Conservation (phyloP, 176 grass and related monocot species). For the Juncus inflexus region DNA sequence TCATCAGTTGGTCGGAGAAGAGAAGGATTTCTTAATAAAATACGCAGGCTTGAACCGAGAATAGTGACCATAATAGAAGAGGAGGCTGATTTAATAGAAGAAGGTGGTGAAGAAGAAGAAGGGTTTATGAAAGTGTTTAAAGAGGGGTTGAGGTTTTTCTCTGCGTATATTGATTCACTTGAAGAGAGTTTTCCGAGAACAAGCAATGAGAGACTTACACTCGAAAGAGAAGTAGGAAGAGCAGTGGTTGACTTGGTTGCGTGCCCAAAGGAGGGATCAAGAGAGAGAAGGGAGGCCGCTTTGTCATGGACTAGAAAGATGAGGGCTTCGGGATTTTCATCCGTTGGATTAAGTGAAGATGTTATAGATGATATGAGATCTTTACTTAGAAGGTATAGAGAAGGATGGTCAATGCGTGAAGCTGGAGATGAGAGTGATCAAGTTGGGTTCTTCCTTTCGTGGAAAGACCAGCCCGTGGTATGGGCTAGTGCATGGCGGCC, state of each 20-base stretch:
- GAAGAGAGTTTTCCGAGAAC: conserved; percentile 87
- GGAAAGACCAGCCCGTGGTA: conserved; percentile 93
- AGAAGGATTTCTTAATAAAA: conserved; percentile 42
- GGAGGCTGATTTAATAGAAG: conserved; percentile 72
- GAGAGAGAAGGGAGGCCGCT: conserved; percentile 76
- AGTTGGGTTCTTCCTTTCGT: conserved; percentile 69
- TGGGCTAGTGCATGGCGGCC: conserved; percentile 97
- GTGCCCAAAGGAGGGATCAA: conserved; percentile 63
- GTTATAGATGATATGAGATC: conserved; percentile 81
- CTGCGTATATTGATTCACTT: conserved; percentile 83
- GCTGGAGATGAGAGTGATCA: conserved; percentile 44
- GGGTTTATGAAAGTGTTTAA: conserved; percentile 76
- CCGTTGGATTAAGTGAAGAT: conserved; percentile 85
- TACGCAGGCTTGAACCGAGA: conserved; percentile 61
- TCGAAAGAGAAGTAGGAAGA: conserved; percentile 73
- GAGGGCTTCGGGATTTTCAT: conserved; percentile 56
- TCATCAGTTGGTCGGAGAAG: conserved; percentile 41
- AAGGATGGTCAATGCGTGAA: conserved; percentile 86
- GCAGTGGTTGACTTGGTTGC: conserved; percentile 80
- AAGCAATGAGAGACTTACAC: conserved; percentile 77
- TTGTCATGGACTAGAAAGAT: conserved; percentile 58
- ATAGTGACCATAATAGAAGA: conserved; percentile 87
- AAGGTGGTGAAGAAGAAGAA: conserved; percentile 50
- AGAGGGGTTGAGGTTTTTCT: conserved; percentile 84
- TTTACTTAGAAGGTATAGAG: conserved; percentile 74